These are phyloP conservation scores for Sistotremastrum suecicum DNA, from an alignment of 768 basidiomycete species.

Conservation along the genomic window DNA sequence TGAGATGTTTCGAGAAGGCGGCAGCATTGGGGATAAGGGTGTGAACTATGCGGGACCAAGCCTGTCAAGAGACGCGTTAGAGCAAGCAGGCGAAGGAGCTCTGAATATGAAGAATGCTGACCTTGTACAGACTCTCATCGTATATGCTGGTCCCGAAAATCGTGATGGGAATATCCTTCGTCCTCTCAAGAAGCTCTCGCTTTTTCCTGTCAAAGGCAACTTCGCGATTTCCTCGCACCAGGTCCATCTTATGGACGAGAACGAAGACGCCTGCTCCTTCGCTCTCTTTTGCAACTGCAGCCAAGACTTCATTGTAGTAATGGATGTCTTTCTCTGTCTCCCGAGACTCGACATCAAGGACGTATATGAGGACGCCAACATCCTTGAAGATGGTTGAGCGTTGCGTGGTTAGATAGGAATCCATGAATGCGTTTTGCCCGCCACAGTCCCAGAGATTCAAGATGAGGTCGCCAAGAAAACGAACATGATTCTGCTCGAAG, in stretches of 20 bases:
- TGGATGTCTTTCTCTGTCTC: slow-evolving; percentile 77
- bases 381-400: slow-evolving; percentile 92
- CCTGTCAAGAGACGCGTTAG: slow-evolving; percentile 31
- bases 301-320: slow-evolving; percentile 87
- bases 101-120: slow-evolving; percentile 12
- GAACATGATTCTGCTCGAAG: slow-evolving; percentile 94
- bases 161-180: slow-evolving; percentile 42
- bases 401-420: slow-evolving; percentile 86
- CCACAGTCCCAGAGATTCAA: slow-evolving; percentile 99
- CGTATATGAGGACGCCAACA: slow-evolving; percentile 96
- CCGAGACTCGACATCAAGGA: slow-evolving; percentile 86
- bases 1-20: slow-evolving; percentile 78
- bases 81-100: neutral
- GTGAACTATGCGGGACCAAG: slow-evolving; percentile 96
- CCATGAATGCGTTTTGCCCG: slow-evolving; percentile 97
- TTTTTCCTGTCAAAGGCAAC: slow-evolving; percentile 56
- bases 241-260: slow-evolving; percentile 96
- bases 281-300: slow-evolving; percentile 64
- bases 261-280: slow-evolving; percentile 79
- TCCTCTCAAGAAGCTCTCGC: slow-evolving; percentile 57
- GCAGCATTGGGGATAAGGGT: slow-evolving; percentile 90
- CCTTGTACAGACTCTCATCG: slow-evolving; percentile 95
- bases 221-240: slow-evolving; percentile 52
- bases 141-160: slow-evolving; percentile 94
- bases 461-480: slow-evolving; percentile 90